Percentiles rank a stretch among this genome's conserved stretches.
phyloP scores from a whole-genome alignment of 1,139 yeast species.

The Blastobotrys malaysiensis region DNA sequence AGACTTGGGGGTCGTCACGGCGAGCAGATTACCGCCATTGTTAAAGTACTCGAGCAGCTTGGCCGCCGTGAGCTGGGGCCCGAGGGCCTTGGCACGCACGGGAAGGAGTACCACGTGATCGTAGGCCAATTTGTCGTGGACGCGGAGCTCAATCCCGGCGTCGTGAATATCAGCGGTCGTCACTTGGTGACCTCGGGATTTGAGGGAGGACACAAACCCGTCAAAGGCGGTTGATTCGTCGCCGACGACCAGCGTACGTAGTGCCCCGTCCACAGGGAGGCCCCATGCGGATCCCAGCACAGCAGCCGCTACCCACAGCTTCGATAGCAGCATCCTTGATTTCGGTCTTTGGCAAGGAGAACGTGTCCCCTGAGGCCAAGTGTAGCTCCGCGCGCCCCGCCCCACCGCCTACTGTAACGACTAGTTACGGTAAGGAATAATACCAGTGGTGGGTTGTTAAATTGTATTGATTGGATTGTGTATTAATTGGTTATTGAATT shows the following conservation, averaged over 20 bases:
- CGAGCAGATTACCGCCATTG: conserved; percentile 69
- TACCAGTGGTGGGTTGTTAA: too few relatives aligned
- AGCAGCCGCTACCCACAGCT: conserved; percentile 1
- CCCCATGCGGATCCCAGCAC: conserved; percentile 14
- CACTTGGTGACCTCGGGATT: conserved; percentile 32
- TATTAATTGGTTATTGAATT: too few relatives aligned
- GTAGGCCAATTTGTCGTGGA: conserved; percentile 41
- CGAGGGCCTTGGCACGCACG: conserved; percentile 36
- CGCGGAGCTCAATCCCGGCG: conserved; percentile 36
- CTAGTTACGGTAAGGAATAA: too few relatives aligned
- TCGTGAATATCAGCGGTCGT: conserved; percentile 28
- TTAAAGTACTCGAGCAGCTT: conserved; percentile 50
- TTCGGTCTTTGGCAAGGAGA: not conserved
- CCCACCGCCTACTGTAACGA: too few relatives aligned
- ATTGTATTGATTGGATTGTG: too few relatives aligned
- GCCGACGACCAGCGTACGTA: conserved; percentile 24
- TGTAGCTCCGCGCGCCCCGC: not conserved
- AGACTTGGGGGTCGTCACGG: conserved; percentile 52
- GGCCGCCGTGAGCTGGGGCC: conserved; percentile 39
- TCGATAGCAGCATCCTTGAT: not conserved
- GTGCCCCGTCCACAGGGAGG: conserved; percentile 18
- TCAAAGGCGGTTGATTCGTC: conserved; percentile 20
- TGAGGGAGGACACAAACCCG: conserved; percentile 29
- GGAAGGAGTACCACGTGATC: conserved; percentile 57
- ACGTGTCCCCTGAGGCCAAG: not conserved